A percentile compares a stretch with the other conserved stretches of the same genome.
phyloP scores from a whole-genome alignment of 2,329 filamentous ascomycete genomes.

The Sordariomycetes sp. region DNA sequence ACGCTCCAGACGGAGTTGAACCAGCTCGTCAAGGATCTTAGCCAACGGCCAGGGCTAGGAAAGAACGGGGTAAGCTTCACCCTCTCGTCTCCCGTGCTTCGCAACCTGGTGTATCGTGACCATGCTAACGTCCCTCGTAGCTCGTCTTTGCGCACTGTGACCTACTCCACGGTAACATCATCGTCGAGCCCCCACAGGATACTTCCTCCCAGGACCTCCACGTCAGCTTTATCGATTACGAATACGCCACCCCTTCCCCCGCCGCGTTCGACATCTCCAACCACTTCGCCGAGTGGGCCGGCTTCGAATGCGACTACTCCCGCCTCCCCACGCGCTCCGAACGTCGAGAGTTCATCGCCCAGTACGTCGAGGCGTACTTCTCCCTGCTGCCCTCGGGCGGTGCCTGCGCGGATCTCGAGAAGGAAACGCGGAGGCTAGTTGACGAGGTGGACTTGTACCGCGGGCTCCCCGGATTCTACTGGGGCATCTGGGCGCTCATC shows the following conservation, averaged over 20 bases:
- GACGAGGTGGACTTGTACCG: conserved; percentile 77
- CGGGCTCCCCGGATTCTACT: conserved; percentile 78
- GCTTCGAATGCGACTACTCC: conserved; percentile 85
- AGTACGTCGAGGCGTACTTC: conserved; percentile 71
- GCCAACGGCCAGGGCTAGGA: conserved; percentile 65
- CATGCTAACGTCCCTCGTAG: conserved; percentile 21
- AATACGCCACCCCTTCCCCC: conserved; percentile 89
- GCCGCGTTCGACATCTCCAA: conserved; percentile 95
- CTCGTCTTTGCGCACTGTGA: conserved; percentile 94
- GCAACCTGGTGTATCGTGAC: background rate
- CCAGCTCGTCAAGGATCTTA: conserved; percentile 55
- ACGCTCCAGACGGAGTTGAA: conserved; percentile 63
- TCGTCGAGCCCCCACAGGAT: conserved; percentile 43
- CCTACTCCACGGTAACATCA: conserved; percentile 90
- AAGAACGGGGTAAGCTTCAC: conserved; percentile 51
- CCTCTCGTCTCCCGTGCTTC: background rate
- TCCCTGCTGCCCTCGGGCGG: conserved; percentile 19
- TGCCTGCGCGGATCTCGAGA: conserved; percentile 31
- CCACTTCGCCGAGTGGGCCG: conserved; percentile 97
- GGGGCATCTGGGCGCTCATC: conserved; percentile 93
- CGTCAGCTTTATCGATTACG: conserved; percentile 92
- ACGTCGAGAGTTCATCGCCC: conserved; percentile 66
- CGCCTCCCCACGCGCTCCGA: conserved; percentile 68
- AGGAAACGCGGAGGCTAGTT: conserved; percentile 56
- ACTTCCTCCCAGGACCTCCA: conserved; percentile 15